Conservation (phyloP, 148 eudicot species). For the Vaccinium macrocarpon region DNA sequence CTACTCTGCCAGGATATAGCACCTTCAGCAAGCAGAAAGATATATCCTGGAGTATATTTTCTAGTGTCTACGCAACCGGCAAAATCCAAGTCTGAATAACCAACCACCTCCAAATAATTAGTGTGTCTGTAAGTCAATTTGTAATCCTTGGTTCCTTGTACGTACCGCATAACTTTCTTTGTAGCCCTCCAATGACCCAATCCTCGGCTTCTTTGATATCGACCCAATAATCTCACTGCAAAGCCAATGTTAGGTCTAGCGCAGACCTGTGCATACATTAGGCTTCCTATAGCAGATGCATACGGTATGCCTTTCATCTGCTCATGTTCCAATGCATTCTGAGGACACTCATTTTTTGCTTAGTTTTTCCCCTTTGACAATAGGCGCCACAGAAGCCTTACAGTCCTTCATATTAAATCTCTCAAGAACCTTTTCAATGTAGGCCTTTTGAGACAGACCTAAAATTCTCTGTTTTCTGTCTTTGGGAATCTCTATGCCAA, state of each 20-base stretch:
- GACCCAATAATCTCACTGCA: not conserved
- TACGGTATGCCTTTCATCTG: not conserved
- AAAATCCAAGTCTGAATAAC: not conserved
- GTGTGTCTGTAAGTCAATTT: not conserved
- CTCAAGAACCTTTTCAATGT: no score
- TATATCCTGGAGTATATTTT: not conserved
- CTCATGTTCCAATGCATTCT: no score
- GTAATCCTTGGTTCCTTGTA: not conserved
- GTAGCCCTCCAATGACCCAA: not conserved
- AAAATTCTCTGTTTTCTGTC: no score
- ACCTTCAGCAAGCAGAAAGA: no score
- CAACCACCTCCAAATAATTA: not conserved
- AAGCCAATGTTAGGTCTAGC: not conserved
- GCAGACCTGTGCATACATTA: not conserved
- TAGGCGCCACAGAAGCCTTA: no score
- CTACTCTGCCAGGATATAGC: no score
- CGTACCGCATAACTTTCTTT: not conserved
- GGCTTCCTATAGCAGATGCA: not conserved
- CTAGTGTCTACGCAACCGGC: not conserved
- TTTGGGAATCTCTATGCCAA: no score
- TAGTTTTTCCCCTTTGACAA: no score
- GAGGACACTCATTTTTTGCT: no score
- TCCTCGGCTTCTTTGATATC: not conserved
- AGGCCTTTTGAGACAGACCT: no score
- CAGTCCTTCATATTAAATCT: no score